These are phyloP conservation scores for Verticillium nonalfalfae DNA, from an alignment of 2,329 filamentous ascomycete species.

Conservation along the genomic window DNA sequence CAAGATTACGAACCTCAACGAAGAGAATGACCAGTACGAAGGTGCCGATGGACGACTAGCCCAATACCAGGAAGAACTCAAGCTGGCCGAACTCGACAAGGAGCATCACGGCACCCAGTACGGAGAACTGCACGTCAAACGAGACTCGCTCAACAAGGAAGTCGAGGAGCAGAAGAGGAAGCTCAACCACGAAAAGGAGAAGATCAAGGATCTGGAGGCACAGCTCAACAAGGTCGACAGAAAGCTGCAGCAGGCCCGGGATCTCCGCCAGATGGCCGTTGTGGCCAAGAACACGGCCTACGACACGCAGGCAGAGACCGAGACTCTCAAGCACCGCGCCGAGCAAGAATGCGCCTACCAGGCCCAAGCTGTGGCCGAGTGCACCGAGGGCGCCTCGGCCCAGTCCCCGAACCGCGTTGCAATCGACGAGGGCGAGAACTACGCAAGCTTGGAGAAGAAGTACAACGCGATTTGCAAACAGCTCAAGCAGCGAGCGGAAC, in stretches of 20 bases:
- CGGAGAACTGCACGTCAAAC: slow-evolving; percentile 42
- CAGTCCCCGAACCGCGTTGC: slow-evolving; percentile 51
- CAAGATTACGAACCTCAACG: slow-evolving; percentile 42
- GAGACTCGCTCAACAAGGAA: slow-evolving; percentile 38
- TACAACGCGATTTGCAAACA: slow-evolving; percentile 50
- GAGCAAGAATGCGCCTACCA: slow-evolving; percentile 42
- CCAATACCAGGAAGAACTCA: slow-evolving; percentile 50
- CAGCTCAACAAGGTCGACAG: slow-evolving; percentile 46
- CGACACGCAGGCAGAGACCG: slow-evolving; percentile 41
- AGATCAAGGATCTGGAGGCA: slow-evolving; percentile 20
- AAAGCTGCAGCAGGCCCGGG: slow-evolving; percentile 41
- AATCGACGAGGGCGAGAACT: slow-evolving; percentile 59
- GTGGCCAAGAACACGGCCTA: slow-evolving; percentile 57
- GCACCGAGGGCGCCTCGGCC: slow-evolving; percentile 44
- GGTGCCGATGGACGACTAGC: slow-evolving; percentile 63
- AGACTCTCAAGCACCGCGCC: slow-evolving; percentile 34
- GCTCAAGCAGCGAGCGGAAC: slow-evolving; percentile 48
- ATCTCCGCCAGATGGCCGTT: slow-evolving; percentile 46
- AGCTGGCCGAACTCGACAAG: slow-evolving; percentile 36
- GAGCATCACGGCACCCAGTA: slow-evolving; percentile 49
- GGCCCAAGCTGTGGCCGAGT: slow-evolving; percentile 42
- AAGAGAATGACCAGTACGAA: slow-evolving; percentile 59
- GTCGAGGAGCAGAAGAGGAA: slow-evolving; percentile 32
- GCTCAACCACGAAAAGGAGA: slow-evolving; percentile 27
- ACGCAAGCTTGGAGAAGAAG: slow-evolving; percentile 46